Conservation (phyloP, 371 early-diverging fungal species). For the Sporodiniella umbellata region DNA sequence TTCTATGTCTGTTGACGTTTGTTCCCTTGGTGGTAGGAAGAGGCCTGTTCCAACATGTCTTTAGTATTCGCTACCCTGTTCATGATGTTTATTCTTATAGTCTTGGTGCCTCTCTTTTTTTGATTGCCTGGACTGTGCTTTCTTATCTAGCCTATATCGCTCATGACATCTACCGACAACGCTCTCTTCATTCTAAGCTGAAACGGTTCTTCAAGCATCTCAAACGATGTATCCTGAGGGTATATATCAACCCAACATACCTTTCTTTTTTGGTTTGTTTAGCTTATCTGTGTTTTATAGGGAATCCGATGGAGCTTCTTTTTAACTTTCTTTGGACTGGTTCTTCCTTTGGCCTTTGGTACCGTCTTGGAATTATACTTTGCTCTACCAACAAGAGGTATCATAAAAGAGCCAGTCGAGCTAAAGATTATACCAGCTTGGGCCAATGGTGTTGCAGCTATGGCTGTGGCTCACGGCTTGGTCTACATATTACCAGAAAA, state of each 20-base stretch:
- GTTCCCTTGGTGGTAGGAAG: slow-evolving; percentile 50
- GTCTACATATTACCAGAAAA: slow-evolving; percentile 32
- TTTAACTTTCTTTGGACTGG: slow-evolving; percentile 34
- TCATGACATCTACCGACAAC: slow-evolving; percentile 3
- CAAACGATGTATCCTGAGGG: slow-evolving; percentile 3
- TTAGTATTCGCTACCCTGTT: slow-evolving; percentile 21
- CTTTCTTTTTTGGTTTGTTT: too few species aligned
- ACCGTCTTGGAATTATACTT: slow-evolving; percentile 48
- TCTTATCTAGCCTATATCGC: background rate
- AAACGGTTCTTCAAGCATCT: background rate
- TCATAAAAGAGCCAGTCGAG: slow-evolving; percentile 15
- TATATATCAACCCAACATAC: background rate
- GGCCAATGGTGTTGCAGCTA: slow-evolving; percentile 42
- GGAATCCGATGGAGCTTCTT: slow-evolving; percentile 24
- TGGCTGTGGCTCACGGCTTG: slow-evolving; percentile 31
- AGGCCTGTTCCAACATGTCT: slow-evolving; percentile 21
- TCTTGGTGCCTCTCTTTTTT: slow-evolving; percentile 17
- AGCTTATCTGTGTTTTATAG: too few species aligned
- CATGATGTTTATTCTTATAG: slow-evolving; percentile 59
- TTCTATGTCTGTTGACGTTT: slow-evolving; percentile 33
- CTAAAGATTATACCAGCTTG: slow-evolving; percentile 41
- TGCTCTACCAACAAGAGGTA: slow-evolving; percentile 35
- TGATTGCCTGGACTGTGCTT: slow-evolving; percentile 1
- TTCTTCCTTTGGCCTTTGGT: slow-evolving; percentile 46
- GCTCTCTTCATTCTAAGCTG: background rate